A percentile compares a stretch with the other conserved stretches of the same genome.
Conservation (phyloP, 768 basidiomycete genomes). For the Pholiota molesta region DNA sequence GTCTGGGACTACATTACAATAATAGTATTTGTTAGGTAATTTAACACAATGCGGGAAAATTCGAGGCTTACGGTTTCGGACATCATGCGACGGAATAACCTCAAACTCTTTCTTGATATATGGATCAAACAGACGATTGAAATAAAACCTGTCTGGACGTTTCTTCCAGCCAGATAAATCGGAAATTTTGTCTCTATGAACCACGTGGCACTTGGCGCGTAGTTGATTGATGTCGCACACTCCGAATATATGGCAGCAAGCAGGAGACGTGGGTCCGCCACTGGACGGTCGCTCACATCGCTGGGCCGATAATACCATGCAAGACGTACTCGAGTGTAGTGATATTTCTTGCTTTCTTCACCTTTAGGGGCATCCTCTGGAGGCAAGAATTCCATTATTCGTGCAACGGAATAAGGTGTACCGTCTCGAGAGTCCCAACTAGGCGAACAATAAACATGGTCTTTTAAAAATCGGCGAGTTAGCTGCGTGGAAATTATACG, state of each 20-base stretch:
- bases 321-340: conserved; percentile 82
- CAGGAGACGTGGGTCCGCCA: conserved; percentile 89
- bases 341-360: conserved; percentile 65
- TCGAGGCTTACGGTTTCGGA: conserved; percentile 80
- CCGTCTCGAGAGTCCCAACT: conserved; percentile 92
- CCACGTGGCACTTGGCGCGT: conserved; percentile 90
- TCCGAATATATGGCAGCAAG: conserved; percentile 95
- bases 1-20: conserved; percentile 65
- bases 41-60: conserved; percentile 16
- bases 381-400: conserved; percentile 96
- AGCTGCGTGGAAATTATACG: conserved; percentile 12
- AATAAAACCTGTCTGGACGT: conserved; percentile 94
- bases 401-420: conserved; percentile 92
- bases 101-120: conserved; percentile 99
- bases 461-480: conserved; percentile 54
- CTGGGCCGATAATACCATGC: conserved; percentile 97
- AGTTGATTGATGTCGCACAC: conserved; percentile 94
- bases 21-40: conserved; percentile 25
- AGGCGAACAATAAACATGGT: conserved; percentile 97
- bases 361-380: conserved; percentile 73
- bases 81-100: conserved; percentile 83
- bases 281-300: conserved; percentile 91
- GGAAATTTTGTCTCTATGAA: conserved; percentile 93
- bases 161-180: conserved; percentile 95
- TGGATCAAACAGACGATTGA: conserved; percentile 92